A percentile compares a stretch with the other conserved stretches of the same genome.
Evolutionary conservation across 2,329 filamentous ascomycete genomes (phyloP).

Genomic region (Colletotrichum karsti): DNA sequence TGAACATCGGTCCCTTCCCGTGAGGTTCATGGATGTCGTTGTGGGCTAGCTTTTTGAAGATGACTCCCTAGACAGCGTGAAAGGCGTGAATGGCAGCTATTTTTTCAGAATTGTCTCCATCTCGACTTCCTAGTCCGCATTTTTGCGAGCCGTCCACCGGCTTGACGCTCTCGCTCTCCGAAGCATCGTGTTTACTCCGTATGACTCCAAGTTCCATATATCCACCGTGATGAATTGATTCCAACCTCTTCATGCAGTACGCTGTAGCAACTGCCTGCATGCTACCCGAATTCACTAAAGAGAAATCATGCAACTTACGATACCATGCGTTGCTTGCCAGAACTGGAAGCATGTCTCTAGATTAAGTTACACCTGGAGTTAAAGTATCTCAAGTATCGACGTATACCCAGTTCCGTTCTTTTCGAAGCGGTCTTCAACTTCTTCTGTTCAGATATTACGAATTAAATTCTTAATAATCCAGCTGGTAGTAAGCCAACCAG

Average conservation of each 20-base stretch:
- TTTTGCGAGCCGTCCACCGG: not conserved
- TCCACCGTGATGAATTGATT: too few species aligned
- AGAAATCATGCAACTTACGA: constrained; percentile 7
- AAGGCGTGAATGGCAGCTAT: constrained; percentile 20
- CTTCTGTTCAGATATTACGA: not conserved
- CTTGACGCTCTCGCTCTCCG: not conserved
- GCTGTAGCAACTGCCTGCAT: not conserved
- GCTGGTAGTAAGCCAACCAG: not conserved
- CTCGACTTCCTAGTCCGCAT: not conserved
- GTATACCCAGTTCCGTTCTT: too few species aligned
- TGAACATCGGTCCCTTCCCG: not conserved
- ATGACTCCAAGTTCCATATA: too few species aligned
- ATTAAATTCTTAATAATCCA: not conserved
- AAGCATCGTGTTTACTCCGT: not conserved
- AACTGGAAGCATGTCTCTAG: not conserved
- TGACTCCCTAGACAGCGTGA: constrained; percentile 5
- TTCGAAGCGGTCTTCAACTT: not conserved
- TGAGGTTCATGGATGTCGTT: not conserved
- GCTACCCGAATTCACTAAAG: not conserved
- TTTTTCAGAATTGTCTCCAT: too few species aligned
- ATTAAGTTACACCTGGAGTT: too few species aligned
- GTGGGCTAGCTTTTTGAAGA: not conserved
- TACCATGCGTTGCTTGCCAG: constrained; percentile 1
- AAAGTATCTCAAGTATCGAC: not conserved
- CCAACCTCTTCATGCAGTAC: too few species aligned